These are phyloP conservation scores for Quercus parvula DNA, from an alignment of 306 rosid species.

Conservation along the genomic window DNA sequence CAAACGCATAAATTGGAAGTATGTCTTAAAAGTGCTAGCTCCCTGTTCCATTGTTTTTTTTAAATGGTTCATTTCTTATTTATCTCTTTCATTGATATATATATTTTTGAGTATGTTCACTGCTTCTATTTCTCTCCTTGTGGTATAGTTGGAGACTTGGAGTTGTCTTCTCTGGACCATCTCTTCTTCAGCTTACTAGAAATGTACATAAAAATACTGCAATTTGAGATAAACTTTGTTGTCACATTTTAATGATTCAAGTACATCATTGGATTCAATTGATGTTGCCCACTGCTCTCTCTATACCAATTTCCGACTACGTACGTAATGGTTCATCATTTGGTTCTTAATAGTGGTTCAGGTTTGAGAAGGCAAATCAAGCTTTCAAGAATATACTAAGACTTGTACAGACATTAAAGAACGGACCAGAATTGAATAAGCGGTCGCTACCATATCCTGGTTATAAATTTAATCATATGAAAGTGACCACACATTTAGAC, in stretches of 20 bases:
- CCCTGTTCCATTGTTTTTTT: too few relatives aligned
- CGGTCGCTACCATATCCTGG: not conserved
- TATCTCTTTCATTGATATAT: too few relatives aligned
- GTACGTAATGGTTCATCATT: not conserved
- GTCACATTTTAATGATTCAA: not conserved
- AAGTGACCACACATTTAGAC: constrained; percentile 1
- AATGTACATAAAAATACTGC: not conserved
- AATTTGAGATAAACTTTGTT: too few relatives aligned
- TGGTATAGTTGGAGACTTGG: too few relatives aligned
- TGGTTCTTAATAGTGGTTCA: not conserved
- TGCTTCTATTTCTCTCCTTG: too few relatives aligned
- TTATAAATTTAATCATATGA: not conserved
- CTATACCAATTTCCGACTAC: not conserved
- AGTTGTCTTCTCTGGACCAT: too few relatives aligned
- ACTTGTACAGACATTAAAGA: not conserved
- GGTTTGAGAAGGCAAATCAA: not conserved
- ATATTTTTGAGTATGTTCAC: too few relatives aligned
- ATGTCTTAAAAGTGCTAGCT: too few relatives aligned
- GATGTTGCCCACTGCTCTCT: not conserved
- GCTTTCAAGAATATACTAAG: not conserved
- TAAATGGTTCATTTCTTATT: too few relatives aligned
- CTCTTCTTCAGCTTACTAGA: not conserved
- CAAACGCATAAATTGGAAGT: too few relatives aligned
- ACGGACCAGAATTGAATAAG: not conserved
- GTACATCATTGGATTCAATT: not conserved